Base-by-base conservation (phyloP, 495 filamentous ascomycete species). In the Lentithecium fluviatile region DNA sequence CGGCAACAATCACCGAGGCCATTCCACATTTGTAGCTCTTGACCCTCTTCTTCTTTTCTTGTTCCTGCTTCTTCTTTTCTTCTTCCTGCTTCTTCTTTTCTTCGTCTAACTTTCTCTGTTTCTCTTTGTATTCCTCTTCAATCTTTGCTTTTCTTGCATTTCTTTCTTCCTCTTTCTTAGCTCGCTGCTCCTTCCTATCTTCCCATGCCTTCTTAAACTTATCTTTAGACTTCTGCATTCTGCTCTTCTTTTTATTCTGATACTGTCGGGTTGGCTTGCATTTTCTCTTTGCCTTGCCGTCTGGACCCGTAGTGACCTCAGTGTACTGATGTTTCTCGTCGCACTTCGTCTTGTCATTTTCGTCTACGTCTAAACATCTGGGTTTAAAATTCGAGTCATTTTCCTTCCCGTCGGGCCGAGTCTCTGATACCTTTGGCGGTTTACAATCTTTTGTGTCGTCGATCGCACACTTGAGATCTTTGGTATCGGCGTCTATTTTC, bases 161-260 rank as follows among this genome's bases (percentile, higher is more conserved):
- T 6, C 26, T 5, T 19, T 56, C 53, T 32, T 47, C 43, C 12
- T 46, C 42, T 24, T 56, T 56, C 26, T 56, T 56, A 7, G 2
- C 42, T 13, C 53, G 25, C 13, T 56, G 38, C 10, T 25, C 40
- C 24, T 47, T 56, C 42, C 24, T 37, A 15, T 56, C 43, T 26
- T 56, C 40, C 53, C 53, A 56, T 20, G 6, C 45, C 42, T 56
- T 47, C 43, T 56, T 56, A 24, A 56, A 47, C 43, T 47, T 56
- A 26, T 56, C 40, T 20, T 36, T 45, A 12, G 46, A 12, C 15
- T 56, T 47, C 10, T 56, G n/a, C 26, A 17, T 15, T 34, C 43
- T 25, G 25, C 17, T 34, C 17, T 47, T 45, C 42, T 56, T 56
- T 38, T 47, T 56, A 2, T 56, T 36, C 24, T 47, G 12, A 47